Evolutionary conservation across 2,329 filamentous ascomycete genomes (phyloP).

Genomic region (Lizonia empirigonia): DNA sequence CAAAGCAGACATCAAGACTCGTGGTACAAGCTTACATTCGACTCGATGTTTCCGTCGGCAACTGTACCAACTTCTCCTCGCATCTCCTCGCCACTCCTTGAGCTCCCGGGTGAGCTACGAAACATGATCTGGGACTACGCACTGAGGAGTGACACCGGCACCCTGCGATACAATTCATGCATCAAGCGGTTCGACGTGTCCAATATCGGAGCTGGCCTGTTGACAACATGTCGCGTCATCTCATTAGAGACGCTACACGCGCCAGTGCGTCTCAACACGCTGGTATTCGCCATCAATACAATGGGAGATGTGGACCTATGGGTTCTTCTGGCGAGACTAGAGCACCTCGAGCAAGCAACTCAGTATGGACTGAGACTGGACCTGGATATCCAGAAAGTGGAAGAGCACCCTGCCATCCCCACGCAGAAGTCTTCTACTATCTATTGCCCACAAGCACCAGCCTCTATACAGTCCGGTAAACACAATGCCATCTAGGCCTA

Average conservation of each 20-base stretch:
- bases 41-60: not conserved
- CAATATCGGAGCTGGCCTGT: slow-evolving; percentile 19
- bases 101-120: not conserved
- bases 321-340: not conserved
- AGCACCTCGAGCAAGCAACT: not conserved
- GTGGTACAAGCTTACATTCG: not conserved
- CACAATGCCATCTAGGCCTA: too few relatives aligned
- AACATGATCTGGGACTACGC: slow-evolving; percentile 3
- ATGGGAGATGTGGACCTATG: not conserved
- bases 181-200: slow-evolving; percentile 18
- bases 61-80: not conserved
- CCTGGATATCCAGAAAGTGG: not conserved
- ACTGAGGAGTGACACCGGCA: not conserved
- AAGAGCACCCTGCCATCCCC: not conserved
- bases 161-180: not conserved
- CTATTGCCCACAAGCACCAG: not conserved
- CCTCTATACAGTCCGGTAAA: too few relatives aligned
- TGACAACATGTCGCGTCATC: slow-evolving; percentile 20
- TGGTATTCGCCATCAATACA: not conserved
- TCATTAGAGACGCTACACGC: slow-evolving; percentile 20
- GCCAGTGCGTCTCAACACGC: slow-evolving; percentile 10
- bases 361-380: not conserved
- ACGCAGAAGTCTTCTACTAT: not conserved
- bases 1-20: too few relatives aligned
- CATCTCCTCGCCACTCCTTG: not conserved